Conservation (phyloP, 192 early-diverging fungal genomes). For the Backusella tarrabulga region DNA sequence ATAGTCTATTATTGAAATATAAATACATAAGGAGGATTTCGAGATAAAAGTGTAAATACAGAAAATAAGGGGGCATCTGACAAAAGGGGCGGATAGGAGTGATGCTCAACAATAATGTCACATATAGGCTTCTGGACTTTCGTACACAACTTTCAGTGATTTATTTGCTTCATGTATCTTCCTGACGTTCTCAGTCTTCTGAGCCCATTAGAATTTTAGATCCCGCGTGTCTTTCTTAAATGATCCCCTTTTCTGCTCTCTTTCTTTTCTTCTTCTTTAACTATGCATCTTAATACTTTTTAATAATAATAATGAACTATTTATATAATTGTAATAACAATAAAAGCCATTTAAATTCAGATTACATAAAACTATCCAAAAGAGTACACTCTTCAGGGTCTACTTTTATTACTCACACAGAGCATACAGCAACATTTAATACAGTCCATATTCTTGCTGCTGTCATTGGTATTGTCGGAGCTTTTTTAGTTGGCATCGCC, state of each 20-base stretch:
- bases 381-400: background rate
- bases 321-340: background rate
- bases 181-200: constrained; percentile 18
- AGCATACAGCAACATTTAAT: constrained; percentile 1
- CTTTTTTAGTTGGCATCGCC: constrained; percentile 4
- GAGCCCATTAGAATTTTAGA: constrained; percentile 7
- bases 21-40: constrained; percentile 5
- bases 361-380: background rate
- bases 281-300: constrained; percentile 8
- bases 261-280: constrained; percentile 1
- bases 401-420: constrained; percentile 8
- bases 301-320: background rate
- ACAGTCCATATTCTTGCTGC: constrained; percentile 15
- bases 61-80: background rate
- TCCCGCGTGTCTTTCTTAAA: constrained; percentile 4
- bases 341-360: background rate
- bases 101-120: background rate
- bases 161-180: constrained; percentile 16
- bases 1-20: background rate
- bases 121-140: background rate
- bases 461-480: constrained; percentile 10
- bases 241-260: background rate
- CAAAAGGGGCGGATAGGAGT: constrained; percentile 3
- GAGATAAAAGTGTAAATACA: background rate
- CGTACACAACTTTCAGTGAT: background rate